Evolutionary conservation across 192 early-diverging fungal genomes (phyloP), one percentile per base, ranked within the genome.

Genomic region (Rhizophagus clarus): DNA sequence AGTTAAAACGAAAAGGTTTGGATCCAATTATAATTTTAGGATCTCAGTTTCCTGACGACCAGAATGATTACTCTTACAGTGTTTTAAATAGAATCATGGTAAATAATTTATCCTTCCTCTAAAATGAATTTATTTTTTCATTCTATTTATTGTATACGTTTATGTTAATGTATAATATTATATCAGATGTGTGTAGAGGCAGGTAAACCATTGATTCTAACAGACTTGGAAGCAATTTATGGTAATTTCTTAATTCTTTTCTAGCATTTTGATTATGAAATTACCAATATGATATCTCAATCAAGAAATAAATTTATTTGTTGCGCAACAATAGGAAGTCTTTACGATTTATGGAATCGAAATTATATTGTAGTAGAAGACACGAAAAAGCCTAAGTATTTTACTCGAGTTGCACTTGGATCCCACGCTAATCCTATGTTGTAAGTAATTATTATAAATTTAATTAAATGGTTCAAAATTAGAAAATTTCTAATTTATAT

Each of bases 311-410:
- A n/a, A n/a, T n/a, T n/a, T n/a, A n/a, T n/a, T n/a, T n/a, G n/a
- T n/a, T n/a, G n/a, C n/a, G 14, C 3, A 72, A 24, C 15, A n/a
- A n/a, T 60, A 79, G 78, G 78, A 17, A 45, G 24, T 28, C 68
- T 79, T 20, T 79, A 79, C 29, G 78, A 79, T 29, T 49, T 79
- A 63, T 79, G 40, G 72, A 74, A 79, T 79, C 78, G 73, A 31
- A 79, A 79, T 71, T 79, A 76, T 31, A 76, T 79, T 32, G 24
- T 20, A 11, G 3, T 32, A 6, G 70, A 47, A 8, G 60, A 34
- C 17, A 34, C 51, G 24, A 22, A 76, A 0, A 29, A 79, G 15
- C 0, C 40, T 6, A 79, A 76, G 5, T 45, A 79, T 2, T 79
- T 63, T 74, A 61, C 28, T 1, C 42, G 78, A 40, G 72, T 79